Evolutionary conservation across 176 grass and related monocot species (phyloP), one percentile per base, ranked within the genome.

Genomic region (Pharus latifolius): DNA sequence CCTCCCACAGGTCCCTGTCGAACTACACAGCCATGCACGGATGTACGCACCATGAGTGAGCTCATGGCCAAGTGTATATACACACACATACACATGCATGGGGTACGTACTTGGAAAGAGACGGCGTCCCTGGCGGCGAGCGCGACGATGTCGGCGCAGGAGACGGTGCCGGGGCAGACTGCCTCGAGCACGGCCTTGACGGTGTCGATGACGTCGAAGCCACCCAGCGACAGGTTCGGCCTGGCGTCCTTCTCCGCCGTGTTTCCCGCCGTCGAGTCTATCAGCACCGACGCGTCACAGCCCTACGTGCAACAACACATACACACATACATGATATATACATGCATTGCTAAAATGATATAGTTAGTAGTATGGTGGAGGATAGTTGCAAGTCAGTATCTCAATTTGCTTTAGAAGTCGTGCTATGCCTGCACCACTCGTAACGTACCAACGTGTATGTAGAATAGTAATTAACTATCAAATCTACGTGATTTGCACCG

Each of bases 281-380:
- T 11, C 55, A 96, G 81, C 30, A 96, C 60, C 10, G 92, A 96
- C n/a, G 88, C 92, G 79, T 96, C 92, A 64, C 92, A 96, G 3
- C 91, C 91, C 82, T 88, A 24, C 46, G 47, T 49, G 9, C 49
- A 10, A 22, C 19, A 14, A 25, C 16, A 15, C 2, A 2, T 26
- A 53, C 14, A 12, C 50, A 10, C 2, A 9, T 9, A 53, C 14
- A 6, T 14, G 63, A 18, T 31, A 3, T 15, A 19, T 2, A 10
- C 50, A 53, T 27, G 50, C 14, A n/a, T n/a, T n/a, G n/a, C n/a
- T n/a, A n/a, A n/a, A n/a, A n/a, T n/a, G n/a, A n/a, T n/a, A n/a
- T n/a, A n/a, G n/a, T n/a, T n/a, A n/a, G n/a, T n/a, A n/a, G n/a
- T n/a, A n/a, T n/a, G n/a, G n/a, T n/a, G n/a, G n/a, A n/a, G n/a